These are phyloP conservation scores for Waltergamsia citrina DNA, from an alignment of 2,329 filamentous ascomycete species.

Conservation along the genomic window DNA sequence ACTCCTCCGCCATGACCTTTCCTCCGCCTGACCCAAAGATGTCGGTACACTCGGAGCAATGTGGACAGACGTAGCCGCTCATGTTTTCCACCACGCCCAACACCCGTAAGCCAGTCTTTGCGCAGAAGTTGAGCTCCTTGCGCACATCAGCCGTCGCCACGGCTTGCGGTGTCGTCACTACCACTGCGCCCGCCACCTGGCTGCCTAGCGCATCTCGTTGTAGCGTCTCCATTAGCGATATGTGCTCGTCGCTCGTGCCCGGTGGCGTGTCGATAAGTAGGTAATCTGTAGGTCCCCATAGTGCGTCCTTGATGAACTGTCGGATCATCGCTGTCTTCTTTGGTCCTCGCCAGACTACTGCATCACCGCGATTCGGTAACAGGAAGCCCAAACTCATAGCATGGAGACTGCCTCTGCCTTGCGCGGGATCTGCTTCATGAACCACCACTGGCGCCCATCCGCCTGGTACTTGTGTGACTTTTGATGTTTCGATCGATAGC, in stretches of 20 bases:
- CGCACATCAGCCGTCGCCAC: constrained; percentile 88
- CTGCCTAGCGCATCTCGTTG: constrained; percentile 52
- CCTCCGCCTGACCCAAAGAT: constrained; percentile 90
- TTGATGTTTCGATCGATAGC: constrained; percentile 79
- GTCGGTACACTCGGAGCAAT: constrained; percentile 79
- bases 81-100: constrained; percentile 96
- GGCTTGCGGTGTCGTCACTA: constrained; percentile 94
- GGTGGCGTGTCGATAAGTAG: constrained; percentile 93
- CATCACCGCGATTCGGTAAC: constrained; percentile 71
- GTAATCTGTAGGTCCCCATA: constrained; percentile 84
- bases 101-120: constrained; percentile 69
- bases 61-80: constrained; percentile 79
- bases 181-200: constrained; percentile 76
- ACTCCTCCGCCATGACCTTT: constrained; percentile 79
- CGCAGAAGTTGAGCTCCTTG: constrained; percentile 90
- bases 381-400: constrained; percentile 95
- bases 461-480: constrained; percentile 82
- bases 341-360: constrained; percentile 93
- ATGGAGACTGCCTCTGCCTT: constrained; percentile 53
- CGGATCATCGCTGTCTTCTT: constrained; percentile 99
- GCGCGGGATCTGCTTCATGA: constrained; percentile 47
- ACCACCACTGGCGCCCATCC: constrained; percentile 90
- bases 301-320: constrained; percentile 86
- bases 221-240: constrained; percentile 83
- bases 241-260: constrained; percentile 94